Conservation (phyloP, 2,329 filamentous ascomycete genomes). For the Harringtonia lauricola region DNA sequence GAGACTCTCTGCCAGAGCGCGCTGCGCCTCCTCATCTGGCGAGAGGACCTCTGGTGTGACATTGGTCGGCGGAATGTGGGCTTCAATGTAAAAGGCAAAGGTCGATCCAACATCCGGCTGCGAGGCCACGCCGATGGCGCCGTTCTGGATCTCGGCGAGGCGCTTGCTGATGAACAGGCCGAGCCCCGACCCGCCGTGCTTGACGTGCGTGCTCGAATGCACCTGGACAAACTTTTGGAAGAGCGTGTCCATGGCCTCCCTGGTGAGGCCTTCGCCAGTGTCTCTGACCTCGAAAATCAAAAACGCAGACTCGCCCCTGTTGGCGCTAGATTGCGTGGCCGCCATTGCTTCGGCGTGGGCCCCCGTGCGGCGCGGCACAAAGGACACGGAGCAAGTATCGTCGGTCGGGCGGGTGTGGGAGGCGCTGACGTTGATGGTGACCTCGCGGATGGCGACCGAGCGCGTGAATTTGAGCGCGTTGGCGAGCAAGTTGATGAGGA, state of each 20-base stretch:
- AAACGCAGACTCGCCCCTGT: conserved; percentile 39
- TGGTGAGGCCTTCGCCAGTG: conserved; percentile 62
- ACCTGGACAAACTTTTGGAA: conserved; percentile 75
- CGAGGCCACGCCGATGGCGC: conserved; percentile 66
- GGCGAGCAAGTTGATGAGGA: conserved; percentile 69
- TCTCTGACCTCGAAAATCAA: conserved; percentile 67
- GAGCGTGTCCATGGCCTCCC: conserved; percentile 60
- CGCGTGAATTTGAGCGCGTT: conserved; percentile 79
- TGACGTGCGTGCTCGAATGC: conserved; percentile 62
- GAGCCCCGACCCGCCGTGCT: conserved; percentile 69
- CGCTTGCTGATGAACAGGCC: conserved; percentile 71
- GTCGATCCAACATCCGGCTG: conserved; percentile 58
- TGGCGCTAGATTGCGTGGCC: background rate
- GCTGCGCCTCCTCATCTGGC: conserved; percentile 8
- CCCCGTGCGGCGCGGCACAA: conserved; percentile 43
- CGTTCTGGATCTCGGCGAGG: conserved; percentile 71
- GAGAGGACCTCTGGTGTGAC: conserved; percentile 26
- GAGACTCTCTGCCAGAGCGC: background rate
- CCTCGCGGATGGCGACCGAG: conserved; percentile 44
- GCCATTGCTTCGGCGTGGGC: background rate
- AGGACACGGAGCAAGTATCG: conserved; percentile 40
- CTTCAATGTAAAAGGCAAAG: conserved; percentile 65
- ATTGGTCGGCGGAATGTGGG: conserved; percentile 30
- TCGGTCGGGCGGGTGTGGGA: conserved; percentile 26
- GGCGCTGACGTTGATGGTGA: conserved; percentile 36